phyloP scores from a whole-genome alignment of 192 early-diverging fungal genomes.

The Gonapodya prolifera region DNA sequence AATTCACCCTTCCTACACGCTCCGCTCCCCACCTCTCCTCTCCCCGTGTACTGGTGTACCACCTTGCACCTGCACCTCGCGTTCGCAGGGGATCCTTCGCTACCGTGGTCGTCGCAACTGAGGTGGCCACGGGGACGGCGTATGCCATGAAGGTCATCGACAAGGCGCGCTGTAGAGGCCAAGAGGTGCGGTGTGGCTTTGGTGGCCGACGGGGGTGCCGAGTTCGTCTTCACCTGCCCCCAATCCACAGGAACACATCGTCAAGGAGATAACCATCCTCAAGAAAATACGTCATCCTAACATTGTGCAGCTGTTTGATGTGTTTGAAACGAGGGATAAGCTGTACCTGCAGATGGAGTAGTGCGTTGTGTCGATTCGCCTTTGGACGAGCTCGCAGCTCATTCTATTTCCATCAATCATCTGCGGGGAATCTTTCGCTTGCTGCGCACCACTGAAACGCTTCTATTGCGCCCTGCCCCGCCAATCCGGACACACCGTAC shows the following conservation, averaged over 20 bases:
- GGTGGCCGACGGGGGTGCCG: not conserved
- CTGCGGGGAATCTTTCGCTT: too few species aligned
- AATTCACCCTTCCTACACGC: too few species aligned
- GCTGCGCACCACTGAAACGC: too few species aligned
- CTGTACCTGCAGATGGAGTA: conserved; percentile 30
- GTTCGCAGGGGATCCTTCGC: conserved; percentile 5
- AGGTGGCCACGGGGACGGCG: not conserved
- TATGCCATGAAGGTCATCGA: not conserved
- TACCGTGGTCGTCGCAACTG: conserved; percentile 4
- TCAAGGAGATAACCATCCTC: conserved; percentile 52
- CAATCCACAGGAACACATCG: conserved; percentile 2
- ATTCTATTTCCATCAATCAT: too few species aligned
- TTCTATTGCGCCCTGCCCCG: not conserved
- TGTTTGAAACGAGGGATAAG: conserved; percentile 21
- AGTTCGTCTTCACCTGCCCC: not conserved
- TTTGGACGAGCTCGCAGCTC: too few species aligned
- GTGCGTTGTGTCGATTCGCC: not conserved
- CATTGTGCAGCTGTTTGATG: conserved; percentile 26
- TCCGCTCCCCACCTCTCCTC: not conserved
- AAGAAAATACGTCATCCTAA: conserved; percentile 34
- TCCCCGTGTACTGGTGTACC: not conserved
- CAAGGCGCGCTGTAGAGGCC: not conserved
- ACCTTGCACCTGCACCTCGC: not conserved
- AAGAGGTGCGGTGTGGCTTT: not conserved
- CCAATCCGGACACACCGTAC: not conserved